Conservation (phyloP, 176 grass and related monocot genomes). For the Alloteropsis semialata region DNA sequence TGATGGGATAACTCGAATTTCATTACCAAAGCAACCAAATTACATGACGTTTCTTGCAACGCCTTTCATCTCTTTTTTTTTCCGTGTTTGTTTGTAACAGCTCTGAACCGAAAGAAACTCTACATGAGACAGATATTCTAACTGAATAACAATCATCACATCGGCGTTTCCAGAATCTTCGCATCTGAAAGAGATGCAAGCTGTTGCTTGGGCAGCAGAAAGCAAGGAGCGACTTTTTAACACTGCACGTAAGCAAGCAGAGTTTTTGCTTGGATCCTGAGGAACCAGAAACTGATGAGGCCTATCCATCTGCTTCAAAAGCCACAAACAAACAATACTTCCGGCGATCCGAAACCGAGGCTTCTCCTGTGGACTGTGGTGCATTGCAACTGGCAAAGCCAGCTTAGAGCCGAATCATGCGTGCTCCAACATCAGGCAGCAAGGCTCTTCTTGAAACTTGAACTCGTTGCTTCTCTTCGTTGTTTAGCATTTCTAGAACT, state of each 20-base stretch:
- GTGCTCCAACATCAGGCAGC: slow-evolving; percentile 16
- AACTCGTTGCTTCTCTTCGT: neutral
- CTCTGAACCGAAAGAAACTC: neutral
- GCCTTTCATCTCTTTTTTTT: neutral
- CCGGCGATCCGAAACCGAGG: neutral
- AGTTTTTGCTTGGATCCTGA: slow-evolving; percentile 22
- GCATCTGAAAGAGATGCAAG: neutral
- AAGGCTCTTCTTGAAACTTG: slow-evolving; percentile 31
- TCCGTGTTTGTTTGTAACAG: neutral
- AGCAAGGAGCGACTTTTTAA: slow-evolving; percentile 30
- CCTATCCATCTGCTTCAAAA: slow-evolving; percentile 28
- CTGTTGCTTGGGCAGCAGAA: slow-evolving; percentile 35
- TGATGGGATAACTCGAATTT: neutral
- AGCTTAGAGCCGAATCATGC: slow-evolving; percentile 18
- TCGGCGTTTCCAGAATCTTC: neutral
- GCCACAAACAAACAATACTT: slow-evolving; percentile 31
- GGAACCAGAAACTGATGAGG: slow-evolving; percentile 9
- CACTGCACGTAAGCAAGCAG: slow-evolving; percentile 35
- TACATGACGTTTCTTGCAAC: neutral
- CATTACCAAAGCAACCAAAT: neutral
- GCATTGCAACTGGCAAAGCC: slow-evolving; percentile 16
- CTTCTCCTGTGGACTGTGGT: neutral
- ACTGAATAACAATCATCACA: neutral
- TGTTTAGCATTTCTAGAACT: neutral
- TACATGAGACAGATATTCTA: neutral